phyloP scores from a whole-genome alignment of 2,329 filamentous ascomycete species.

The Anthostomella pinea region DNA sequence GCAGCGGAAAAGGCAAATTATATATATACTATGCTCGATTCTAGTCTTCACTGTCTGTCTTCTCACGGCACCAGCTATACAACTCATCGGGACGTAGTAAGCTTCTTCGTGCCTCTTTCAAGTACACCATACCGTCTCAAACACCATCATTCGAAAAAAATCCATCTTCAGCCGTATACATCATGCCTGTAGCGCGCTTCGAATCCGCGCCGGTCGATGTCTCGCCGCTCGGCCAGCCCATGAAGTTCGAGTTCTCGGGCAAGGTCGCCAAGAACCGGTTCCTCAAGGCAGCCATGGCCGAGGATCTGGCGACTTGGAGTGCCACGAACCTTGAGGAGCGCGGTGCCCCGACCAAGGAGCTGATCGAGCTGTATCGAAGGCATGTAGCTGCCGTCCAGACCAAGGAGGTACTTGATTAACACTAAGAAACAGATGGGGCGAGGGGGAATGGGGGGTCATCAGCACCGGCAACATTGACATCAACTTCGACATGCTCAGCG shows the following conservation, averaged over 20 bases:
- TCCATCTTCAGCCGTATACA: constrained; percentile 1
- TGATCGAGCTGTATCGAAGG: constrained; percentile 50
- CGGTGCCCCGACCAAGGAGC: constrained; percentile 37
- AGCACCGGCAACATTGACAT: constrained; percentile 65
- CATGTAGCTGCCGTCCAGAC: not conserved
- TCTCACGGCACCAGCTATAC: too few species aligned
- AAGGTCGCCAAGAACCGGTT: constrained; percentile 62
- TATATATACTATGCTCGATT: too few species aligned
- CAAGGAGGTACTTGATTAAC: not conserved
- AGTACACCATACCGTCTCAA: too few species aligned
- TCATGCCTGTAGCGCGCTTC: constrained; percentile 19
- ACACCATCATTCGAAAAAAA: not conserved
- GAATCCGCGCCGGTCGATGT: constrained; percentile 24
- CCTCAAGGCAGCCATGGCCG: constrained; percentile 66
- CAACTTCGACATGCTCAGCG: constrained; percentile 57
- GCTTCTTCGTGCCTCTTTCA: too few species aligned
- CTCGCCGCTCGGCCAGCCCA: constrained; percentile 40
- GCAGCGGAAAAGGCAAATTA: too few species aligned
- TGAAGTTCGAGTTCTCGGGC: constrained; percentile 50
- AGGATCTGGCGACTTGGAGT: constrained; percentile 60
- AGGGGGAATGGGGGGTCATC: constrained; percentile 54
- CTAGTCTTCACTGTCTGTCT: too few species aligned
- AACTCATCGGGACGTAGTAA: too few species aligned
- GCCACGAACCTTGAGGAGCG: constrained; percentile 49
- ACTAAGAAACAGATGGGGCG: constrained; percentile 48